Evolutionary conservation across 2,329 filamentous ascomycete genomes (phyloP).

Genomic region (Claviceps cyperi): DNA sequence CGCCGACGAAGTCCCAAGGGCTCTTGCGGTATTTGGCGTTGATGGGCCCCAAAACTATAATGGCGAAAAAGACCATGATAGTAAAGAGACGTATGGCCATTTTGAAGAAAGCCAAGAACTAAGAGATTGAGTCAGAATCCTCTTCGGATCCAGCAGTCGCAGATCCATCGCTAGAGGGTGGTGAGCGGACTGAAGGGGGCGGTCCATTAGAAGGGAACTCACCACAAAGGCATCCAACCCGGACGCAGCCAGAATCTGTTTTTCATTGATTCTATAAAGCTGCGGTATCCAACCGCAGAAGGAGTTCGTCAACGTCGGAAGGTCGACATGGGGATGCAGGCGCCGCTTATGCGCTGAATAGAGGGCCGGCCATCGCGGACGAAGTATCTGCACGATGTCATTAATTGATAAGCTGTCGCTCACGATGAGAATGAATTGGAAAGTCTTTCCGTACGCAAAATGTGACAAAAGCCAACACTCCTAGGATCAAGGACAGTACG

Average conservation of each 20-base stretch:
- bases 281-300: conserved; percentile 90
- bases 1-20: conserved; percentile 1
- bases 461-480: conserved; percentile 53
- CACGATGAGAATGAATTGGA: not conserved
- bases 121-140: conserved; percentile 7
- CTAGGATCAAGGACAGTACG: conserved; percentile 55
- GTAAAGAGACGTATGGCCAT: conserved; percentile 78
- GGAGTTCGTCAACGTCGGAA: conserved; percentile 69
- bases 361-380: conserved; percentile 80
- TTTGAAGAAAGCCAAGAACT: conserved; percentile 88
- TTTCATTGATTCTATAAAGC: conserved; percentile 71
- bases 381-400: conserved; percentile 46
- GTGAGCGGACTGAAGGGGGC: not conserved
- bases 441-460: conserved; percentile 50
- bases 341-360: conserved; percentile 81
- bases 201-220: conserved; percentile 17
- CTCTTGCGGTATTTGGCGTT: conserved; percentile 47
- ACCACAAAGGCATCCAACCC: conserved; percentile 91
- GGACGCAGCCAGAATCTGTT: conserved; percentile 78
- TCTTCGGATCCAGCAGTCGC: not conserved
- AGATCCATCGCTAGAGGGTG: not conserved
- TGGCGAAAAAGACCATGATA: conserved; percentile 67
- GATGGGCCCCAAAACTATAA: conserved; percentile 70
- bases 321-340: conserved; percentile 38
- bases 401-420: not conserved